These are phyloP conservation scores for Tephrocybe sp. DNA, from an alignment of 768 basidiomycete genomes.

Conservation along the genomic window DNA sequence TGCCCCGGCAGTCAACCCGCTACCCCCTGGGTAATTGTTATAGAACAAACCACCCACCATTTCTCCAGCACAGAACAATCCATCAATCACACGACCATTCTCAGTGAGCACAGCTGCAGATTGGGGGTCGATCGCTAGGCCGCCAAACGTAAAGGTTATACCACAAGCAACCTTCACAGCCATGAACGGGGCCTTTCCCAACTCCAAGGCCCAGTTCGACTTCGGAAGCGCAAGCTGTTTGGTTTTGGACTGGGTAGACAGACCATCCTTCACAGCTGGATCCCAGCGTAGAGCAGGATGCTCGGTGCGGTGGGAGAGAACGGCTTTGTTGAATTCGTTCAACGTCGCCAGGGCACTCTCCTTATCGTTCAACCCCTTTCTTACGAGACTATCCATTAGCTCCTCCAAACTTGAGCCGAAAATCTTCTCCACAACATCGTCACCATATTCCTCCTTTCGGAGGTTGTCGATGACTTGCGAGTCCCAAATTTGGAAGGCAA, in stretches of 20 bases:
- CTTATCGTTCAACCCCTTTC: constrained; percentile 46
- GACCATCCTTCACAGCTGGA: constrained; percentile 62
- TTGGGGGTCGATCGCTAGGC: constrained; percentile 56
- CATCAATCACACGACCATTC: constrained; percentile 42
- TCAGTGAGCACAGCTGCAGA: constrained; percentile 52
- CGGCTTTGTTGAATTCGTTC: constrained; percentile 50
- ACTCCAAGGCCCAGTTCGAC: constrained; percentile 66
- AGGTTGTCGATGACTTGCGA: constrained; percentile 40
- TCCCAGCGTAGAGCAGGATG: constrained; percentile 46
- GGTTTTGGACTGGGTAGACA: constrained; percentile 47
- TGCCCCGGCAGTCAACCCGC: constrained; percentile 63
- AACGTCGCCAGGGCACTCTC: constrained; percentile 46
- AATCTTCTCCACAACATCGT: constrained; percentile 58
- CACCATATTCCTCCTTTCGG: constrained; percentile 66
- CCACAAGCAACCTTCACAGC: constrained; percentile 71
- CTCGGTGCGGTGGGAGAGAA: constrained; percentile 34
- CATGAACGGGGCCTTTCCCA: constrained; percentile 55
- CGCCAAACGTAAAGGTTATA: constrained; percentile 74
- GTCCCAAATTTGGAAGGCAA: constrained; percentile 70
- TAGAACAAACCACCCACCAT: constrained; percentile 68
- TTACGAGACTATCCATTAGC: constrained; percentile 46
- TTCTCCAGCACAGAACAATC: constrained; percentile 68
- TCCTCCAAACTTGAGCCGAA: constrained; percentile 45
- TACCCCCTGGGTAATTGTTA: constrained; percentile 69
- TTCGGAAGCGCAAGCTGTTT: constrained; percentile 46